Percentiles rank a stretch among this genome's conserved stretches.
Conservation (phyloP, 1,284 basidiomycete genomes). For the Schizophyllum commune region DNA sequence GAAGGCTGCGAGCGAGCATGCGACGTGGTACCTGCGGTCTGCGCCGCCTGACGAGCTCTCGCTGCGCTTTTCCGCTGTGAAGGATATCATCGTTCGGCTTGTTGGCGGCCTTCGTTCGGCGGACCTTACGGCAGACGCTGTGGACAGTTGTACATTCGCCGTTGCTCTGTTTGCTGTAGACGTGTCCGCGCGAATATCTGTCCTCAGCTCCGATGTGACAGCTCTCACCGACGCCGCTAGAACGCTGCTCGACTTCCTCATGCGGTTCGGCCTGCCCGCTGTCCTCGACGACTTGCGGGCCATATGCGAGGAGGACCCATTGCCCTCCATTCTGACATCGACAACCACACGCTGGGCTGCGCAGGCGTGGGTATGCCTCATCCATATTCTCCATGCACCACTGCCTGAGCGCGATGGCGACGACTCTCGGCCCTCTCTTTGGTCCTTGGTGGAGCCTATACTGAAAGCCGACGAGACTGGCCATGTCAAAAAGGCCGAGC, state of each 20-base stretch:
- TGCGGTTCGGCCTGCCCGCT: conserved; percentile 44
- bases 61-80: conserved; percentile 27
- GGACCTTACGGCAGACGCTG: conserved; percentile 18
- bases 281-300: conserved; percentile 38
- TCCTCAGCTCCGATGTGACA: conserved; percentile 13
- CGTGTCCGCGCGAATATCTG: conserved; percentile 35
- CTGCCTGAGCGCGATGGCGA: conserved; percentile 10
- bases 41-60: conserved; percentile 23
- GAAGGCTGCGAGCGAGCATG: conserved; percentile 29
- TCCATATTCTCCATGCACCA: conserved; percentile 42
- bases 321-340: conserved; percentile 26
- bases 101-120: conserved; percentile 30
- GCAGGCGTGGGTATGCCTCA: conserved; percentile 72
- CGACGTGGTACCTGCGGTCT: conserved; percentile 34
- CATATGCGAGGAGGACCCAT: conserved; percentile 32
- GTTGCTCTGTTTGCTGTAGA: conserved; percentile 61
- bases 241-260: conserved; percentile 26
- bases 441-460: conserved; percentile 33
- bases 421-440: conserved; percentile 30
- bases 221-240: conserved; percentile 11
- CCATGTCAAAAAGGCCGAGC: conserved; percentile 55
- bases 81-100: conserved; percentile 33
- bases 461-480: conserved; percentile 23
- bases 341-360: conserved; percentile 31
- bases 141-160: conserved; percentile 33